Conservation (phyloP, 2,329 filamentous ascomycete genomes). For the Calcarisporium arbuscula region DNA sequence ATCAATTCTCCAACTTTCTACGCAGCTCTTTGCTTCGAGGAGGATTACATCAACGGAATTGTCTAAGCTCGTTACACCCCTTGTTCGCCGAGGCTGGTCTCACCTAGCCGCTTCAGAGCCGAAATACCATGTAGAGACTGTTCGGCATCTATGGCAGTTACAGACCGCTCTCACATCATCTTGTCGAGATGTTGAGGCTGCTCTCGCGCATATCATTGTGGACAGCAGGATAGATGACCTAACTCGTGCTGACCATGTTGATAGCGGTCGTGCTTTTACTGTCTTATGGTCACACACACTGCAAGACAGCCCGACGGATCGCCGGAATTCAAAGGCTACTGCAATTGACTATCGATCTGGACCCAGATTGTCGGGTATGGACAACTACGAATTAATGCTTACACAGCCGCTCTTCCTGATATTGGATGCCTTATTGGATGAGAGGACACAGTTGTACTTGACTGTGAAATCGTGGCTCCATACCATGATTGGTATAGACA, state of each 20-base stretch:
- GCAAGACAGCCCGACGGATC: constrained; percentile 51
- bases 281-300: constrained; percentile 78
- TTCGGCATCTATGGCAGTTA: constrained; percentile 78
- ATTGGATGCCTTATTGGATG: constrained; percentile 69
- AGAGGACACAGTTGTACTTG: constrained; percentile 67
- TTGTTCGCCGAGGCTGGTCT: constrained; percentile 71
- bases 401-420: constrained; percentile 75
- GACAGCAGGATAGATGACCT: constrained; percentile 18
- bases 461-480: constrained; percentile 78
- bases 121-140: constrained; percentile 91
- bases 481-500: constrained; percentile 55
- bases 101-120: constrained; percentile 77
- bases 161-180: constrained; percentile 63
- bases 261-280: constrained; percentile 63
- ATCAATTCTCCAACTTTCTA: constrained; percentile 51
- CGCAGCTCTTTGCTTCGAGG: constrained; percentile 47
- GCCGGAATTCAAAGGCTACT: constrained; percentile 42
- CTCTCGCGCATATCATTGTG: constrained; percentile 65
- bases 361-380: constrained; percentile 45
- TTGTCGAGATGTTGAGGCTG: constrained; percentile 73
- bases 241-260: no score
- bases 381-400: constrained; percentile 67
- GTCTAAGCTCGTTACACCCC: constrained; percentile 56
- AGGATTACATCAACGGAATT: constrained; percentile 47
- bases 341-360: constrained; percentile 24